Evolutionary conservation across 345 rosid species (phyloP), one percentile per base, ranked within the genome.

Genomic region (Brassica incana): DNA sequence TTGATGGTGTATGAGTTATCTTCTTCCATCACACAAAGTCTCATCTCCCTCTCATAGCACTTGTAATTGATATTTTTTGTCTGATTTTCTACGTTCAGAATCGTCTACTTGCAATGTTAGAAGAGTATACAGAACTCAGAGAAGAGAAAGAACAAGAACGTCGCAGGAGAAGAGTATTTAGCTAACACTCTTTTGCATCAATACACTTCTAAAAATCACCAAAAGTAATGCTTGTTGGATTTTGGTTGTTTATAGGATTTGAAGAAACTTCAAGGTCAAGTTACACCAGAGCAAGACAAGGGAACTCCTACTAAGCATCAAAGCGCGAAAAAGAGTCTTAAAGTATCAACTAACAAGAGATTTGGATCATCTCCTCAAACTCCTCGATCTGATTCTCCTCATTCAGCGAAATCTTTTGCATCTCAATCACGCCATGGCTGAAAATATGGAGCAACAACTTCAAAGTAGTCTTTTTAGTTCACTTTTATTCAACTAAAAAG

Each of bases 111-210:
- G 83, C 91, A 8, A 90, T 95, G 97, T 91, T 95, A 43, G 95
- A 93, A 75, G 93, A 95, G 8, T 89, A 91, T 75, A 85, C 77
- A 23, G 85, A 89, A 62, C 79, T 88, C 43, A 83, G 91, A 65
- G 86, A 95, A 73, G 98, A 95, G 87, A 95, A 88, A 81, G 97
- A 95, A 82, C 92, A 93, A 88, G 98, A 95, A 73, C 92, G 83
- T 16, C 89, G 93, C 58, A 83, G 98, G 78, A 87, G 87, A 75
- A 86, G 99, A 79, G 98, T 81, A 76, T 9, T 54, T 33, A 64
- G 16, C 8, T 75, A 77, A 8, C 60, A 61, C 38, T 70, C 25
- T 45, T 65, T 56, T 0, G 43, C 67, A 54, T 20, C 10, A 32
- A 2, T 70, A 5, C 65, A 15, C 0, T 14, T n/a, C 54, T n/a